These are phyloP conservation scores for Rutidosis leptorrhynchoides DNA, from an alignment of 129 eudicot genomes.

Conservation along the genomic window DNA sequence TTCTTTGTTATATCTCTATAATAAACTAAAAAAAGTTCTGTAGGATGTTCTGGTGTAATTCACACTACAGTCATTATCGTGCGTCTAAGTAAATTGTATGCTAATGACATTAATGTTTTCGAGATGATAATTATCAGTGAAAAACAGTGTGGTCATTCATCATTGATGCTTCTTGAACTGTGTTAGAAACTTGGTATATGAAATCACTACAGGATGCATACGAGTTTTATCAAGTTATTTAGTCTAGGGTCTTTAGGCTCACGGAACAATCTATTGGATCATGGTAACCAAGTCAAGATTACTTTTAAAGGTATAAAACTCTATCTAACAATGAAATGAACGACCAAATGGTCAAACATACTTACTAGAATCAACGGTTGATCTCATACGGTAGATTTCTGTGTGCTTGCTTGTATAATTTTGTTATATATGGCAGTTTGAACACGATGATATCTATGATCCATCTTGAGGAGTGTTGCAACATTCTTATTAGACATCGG, in stretches of 20 bases:
- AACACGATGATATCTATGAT: neutral
- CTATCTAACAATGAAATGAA: neutral
- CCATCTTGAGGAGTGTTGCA: neutral
- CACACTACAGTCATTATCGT: neutral
- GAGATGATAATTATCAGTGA: neutral
- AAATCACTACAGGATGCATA: neutral
- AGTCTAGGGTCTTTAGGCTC: neutral
- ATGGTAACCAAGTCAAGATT: neutral
- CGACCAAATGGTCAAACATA: neutral
- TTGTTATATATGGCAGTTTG: neutral
- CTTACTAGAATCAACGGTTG: neutral
- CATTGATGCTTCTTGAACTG: neutral
- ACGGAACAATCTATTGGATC: neutral
- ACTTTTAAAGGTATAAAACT: neutral
- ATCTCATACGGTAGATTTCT: neutral
- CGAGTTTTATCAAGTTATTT: neutral
- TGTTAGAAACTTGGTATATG: neutral
- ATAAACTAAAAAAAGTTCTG: neutral
- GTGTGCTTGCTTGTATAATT: neutral
- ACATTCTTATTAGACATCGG: neutral
- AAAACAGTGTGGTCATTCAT: neutral
- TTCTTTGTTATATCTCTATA: neutral
- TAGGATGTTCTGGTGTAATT: neutral
- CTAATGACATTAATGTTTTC: neutral
- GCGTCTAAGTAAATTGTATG: neutral